A percentile compares a stretch with the other conserved stretches of the same genome.
Conservation (phyloP, 306 rosid species). For the Prunus padus region DNA sequence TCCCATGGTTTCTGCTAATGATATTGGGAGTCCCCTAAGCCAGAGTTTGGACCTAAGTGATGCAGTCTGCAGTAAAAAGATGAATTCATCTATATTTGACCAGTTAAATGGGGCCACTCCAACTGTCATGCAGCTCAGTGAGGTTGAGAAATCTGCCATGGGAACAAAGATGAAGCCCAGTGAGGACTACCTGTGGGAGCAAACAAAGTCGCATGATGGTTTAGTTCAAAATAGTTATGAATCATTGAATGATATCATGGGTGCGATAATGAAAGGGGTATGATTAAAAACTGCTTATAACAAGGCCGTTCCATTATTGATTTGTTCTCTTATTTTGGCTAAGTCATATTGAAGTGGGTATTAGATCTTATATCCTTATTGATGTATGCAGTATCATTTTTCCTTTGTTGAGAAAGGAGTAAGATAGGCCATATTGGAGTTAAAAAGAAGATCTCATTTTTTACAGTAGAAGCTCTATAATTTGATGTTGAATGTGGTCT, state of each 20-base stretch:
- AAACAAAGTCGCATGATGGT: constrained; percentile 38
- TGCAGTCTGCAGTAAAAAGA: constrained; percentile 28
- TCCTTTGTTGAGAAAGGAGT: too few relatives aligned
- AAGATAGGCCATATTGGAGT: too few relatives aligned
- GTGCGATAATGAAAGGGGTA: constrained; percentile 50
- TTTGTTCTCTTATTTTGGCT: too few relatives aligned
- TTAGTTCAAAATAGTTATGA: constrained; percentile 34
- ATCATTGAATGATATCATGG: constrained; percentile 55
- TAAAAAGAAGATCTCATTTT: neutral
- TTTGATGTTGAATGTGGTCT: too few relatives aligned
- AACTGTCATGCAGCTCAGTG: constrained; percentile 25
- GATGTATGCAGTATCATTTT: too few relatives aligned
- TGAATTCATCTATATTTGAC: constrained; percentile 31
- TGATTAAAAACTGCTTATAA: constrained; percentile 7
- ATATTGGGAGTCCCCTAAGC: constrained; percentile 22
- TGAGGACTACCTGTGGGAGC: constrained; percentile 39
- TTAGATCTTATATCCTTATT: neutral
- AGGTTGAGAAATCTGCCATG: constrained; percentile 29
- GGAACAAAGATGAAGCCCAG: constrained; percentile 33
- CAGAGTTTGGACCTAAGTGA: constrained; percentile 44
- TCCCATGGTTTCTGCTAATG: constrained; percentile 32
- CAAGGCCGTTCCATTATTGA: neutral
- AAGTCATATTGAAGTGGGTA: too few relatives aligned
- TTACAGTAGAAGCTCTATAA: neutral
- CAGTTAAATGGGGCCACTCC: constrained; percentile 36